Base-by-base conservation (phyloP, 2,329 filamentous ascomycete species). In the Myotisia sp. region DNA sequence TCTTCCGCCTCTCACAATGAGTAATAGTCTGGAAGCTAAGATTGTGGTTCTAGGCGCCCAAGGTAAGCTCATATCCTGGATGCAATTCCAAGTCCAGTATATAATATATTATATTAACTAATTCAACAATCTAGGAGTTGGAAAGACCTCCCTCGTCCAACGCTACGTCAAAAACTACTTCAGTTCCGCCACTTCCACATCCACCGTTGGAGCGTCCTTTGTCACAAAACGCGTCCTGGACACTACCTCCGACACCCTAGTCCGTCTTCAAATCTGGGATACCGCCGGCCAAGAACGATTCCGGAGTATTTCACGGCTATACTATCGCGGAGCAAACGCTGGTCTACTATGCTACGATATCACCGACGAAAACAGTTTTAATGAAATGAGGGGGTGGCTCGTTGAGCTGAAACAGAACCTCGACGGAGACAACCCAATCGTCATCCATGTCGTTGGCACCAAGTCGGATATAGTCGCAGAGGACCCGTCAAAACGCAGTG, bases 211-310 rank as follows among this genome's bases (percentile, higher is more conserved):
- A 52, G 80, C 80, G 18, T 81, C 75, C 51, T 85, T 85, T 56
- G 66, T 84, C 53, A 80, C 80, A 27, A 85, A 85, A 60, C 74
- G 77, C 50, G 76, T 85, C 40, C 67, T 81, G 45, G 86, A 94
- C 58, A 74, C 73, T 41, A 82, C 93, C 53, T 82, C 79, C 14
- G 82, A 87, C 48, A 90, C 84, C 1, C 68, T 81, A 16, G 84
- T 94, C 22, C 75, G 86, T n/a, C 67, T 94, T 23, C 86, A 94
- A 53, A 92, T 94, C 46, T 94, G 86, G 86, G 86, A 94, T 54
- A 94, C 86, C 21, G 84, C 87, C 37, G 87, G 87, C 41, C 87
- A 98, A 54, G 87, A 98, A 63, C 76, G 87, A 37, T 98, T 95
- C 57, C 76, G 87, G 47, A 86, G 80, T 42, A 95, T 98, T 50